phyloP scores from a whole-genome alignment of 2,329 filamentous ascomycete species.

The Aspergillus chevalieri region DNA sequence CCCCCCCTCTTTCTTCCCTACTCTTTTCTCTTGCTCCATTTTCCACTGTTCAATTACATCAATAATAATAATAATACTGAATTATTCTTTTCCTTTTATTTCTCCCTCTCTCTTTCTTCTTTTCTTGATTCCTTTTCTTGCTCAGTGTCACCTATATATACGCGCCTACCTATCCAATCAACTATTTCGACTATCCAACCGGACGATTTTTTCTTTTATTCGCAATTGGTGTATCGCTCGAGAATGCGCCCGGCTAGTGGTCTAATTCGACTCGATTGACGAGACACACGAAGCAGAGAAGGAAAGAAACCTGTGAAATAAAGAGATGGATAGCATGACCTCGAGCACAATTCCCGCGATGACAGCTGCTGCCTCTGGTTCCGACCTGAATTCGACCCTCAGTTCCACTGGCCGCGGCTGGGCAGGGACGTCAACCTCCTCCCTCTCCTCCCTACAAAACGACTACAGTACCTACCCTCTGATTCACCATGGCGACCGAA shows the following conservation, averaged over 20 bases:
- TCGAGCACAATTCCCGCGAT: conserved; percentile 19
- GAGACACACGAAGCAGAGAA: conserved; percentile 3
- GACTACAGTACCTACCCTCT: conserved; percentile 52
- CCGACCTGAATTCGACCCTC: conserved; percentile 28
- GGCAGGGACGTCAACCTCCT: conserved; percentile 31
- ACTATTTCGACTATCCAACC: too few species aligned
- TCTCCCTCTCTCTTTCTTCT: too few species aligned
- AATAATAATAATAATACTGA: too few species aligned
- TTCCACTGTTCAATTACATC: too few species aligned
- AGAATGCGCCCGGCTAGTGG: conserved; percentile 23
- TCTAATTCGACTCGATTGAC: conserved; percentile 14
- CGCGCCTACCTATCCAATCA: too few species aligned
- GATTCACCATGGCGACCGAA: conserved; percentile 68
- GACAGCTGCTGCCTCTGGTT: conserved; percentile 23
- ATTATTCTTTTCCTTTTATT: too few species aligned
- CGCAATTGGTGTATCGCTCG: conserved; percentile 7
- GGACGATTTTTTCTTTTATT: neutral
- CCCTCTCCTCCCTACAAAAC: conserved; percentile 27
- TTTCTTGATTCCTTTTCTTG: too few species aligned
- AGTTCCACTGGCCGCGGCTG: conserved; percentile 24
- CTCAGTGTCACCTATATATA: too few species aligned
- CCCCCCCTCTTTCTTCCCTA: neutral
- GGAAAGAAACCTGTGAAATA: neutral
- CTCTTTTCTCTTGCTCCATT: neutral
- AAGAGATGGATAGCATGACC: conserved; percentile 23